A percentile compares a stretch with the other conserved stretches of the same genome.
phyloP scores from a whole-genome alignment of 2,329 filamentous ascomycete species.

The Cladophialophora yegresii region DNA sequence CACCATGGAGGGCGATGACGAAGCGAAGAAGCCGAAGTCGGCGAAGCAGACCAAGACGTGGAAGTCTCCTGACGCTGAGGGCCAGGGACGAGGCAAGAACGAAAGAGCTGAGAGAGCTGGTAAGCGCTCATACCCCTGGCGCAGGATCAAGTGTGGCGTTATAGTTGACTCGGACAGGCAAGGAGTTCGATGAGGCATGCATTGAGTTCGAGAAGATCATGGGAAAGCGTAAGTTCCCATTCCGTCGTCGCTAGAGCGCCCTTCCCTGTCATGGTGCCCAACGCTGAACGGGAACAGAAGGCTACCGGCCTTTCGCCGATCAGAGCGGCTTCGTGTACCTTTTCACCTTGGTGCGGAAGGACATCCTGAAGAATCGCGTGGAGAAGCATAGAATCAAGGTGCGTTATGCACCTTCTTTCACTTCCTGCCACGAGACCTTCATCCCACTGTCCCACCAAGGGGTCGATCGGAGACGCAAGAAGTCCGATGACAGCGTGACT shows the following conservation, averaged over 20 bases:
- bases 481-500: slow-evolving; percentile 3
- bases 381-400: slow-evolving; percentile 65
- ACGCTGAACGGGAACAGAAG: slow-evolving; percentile 45
- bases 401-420: slow-evolving; percentile 39
- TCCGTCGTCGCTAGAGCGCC: neutral
- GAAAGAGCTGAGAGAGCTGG: slow-evolving; percentile 20
- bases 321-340: slow-evolving; percentile 64
- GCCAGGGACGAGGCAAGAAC: slow-evolving; percentile 9
- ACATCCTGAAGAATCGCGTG: slow-evolving; percentile 51
- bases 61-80: neutral
- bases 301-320: slow-evolving; percentile 69
- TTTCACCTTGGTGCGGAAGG: slow-evolving; percentile 60
- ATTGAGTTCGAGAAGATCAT: slow-evolving; percentile 34
- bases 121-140: slow-evolving; percentile 4
- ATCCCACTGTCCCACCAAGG: slow-evolving; percentile 16
- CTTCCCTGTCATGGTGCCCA: neutral
- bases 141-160: neutral
- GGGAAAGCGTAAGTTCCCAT: slow-evolving; percentile 30
- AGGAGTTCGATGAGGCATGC: slow-evolving; percentile 34
- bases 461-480: neutral
- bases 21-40: neutral
- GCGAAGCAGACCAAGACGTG: neutral
- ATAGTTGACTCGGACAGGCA: slow-evolving; percentile 27
- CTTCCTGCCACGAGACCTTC: slow-evolving; percentile 10
- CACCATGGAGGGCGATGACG: neutral